phyloP scores from a whole-genome alignment of 305 asterid species.

The Fraxinus velutina region DNA sequence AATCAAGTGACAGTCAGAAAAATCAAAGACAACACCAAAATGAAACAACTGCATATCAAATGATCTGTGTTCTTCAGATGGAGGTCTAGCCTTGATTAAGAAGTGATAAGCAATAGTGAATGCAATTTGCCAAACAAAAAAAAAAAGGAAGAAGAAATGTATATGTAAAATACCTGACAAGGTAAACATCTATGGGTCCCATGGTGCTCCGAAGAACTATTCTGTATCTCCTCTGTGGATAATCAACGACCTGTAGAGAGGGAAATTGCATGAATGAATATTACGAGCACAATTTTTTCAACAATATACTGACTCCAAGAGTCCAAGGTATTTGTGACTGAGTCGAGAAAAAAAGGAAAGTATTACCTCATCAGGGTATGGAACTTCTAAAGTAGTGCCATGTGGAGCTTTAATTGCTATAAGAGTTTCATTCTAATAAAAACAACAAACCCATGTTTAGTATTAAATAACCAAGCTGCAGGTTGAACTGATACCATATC shows the following conservation, averaged over 20 bases:
- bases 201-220: background rate
- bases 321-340: conserved; percentile 11
- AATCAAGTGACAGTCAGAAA: conserved; percentile 11
- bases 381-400: conserved; percentile 77
- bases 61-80: conserved; percentile 1
- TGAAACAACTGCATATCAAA: conserved; percentile 1
- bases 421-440: conserved; percentile 71
- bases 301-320: background rate
- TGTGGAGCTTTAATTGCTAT: conserved; percentile 49
- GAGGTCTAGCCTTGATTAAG: conserved; percentile 7
- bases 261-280: conserved; percentile 3
- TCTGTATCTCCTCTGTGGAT: conserved; percentile 35
- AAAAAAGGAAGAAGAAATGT: background rate
- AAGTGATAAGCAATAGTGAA: conserved; percentile 6
- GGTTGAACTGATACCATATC: conserved; percentile 9
- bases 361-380: conserved; percentile 88
- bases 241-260: conserved; percentile 67
- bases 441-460: conserved; percentile 13
- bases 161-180: conserved; percentile 12
- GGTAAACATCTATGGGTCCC: background rate
- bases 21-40: conserved; percentile 10
- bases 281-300: background rate
- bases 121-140: background rate
- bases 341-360: conserved; percentile 9
- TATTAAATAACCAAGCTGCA: background rate